Evolutionary conservation across 345 rosid genomes (phyloP), one percentile per base, ranked within the genome.

Genomic region (Ceriops zippeliana): DNA sequence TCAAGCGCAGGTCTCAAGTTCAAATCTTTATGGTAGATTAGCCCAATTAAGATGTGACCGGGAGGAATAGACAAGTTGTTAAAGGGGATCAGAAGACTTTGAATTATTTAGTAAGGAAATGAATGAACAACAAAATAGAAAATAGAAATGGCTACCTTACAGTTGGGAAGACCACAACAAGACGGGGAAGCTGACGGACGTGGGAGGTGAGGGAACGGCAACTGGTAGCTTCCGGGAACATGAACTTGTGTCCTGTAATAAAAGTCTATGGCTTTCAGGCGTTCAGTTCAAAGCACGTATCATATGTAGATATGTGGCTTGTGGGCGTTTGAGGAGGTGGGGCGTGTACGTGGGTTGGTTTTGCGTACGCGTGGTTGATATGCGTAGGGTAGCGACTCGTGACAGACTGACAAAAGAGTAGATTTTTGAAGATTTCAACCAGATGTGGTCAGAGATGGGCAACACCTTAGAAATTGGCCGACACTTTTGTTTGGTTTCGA

Each of bases 371-470:
- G 35, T 42, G 49, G 49, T 42, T 42, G 49, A 11, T 42, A 42
- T 15, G 13, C 16, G 16, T 13, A 4, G 2, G 5, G 19, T 42
- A 3, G 0, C 3, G 49, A 42, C 47, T 9, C 6, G 46, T 38
- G 47, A 38, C 47, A 38, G 46, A 1, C 49, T 3, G 5, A 11
- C 49, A 2, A 5, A 30, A 2, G 49, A 30, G 66, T 28, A 64
- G 58, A 37, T 46, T 46, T 42, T 63, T 42, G 19, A 62, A 38
- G 51, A 22, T 49, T 52, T 63, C 67, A 46, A 32, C 30, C 9
- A 49, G 9, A 32, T 51, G 38, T 51, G 68, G 57, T 62, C 66
- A 49, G 57, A 64, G 49, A 24, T 28, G 20, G 49, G 49, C 49
- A 2, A 38, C 42, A 7, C 42, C 8, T 7, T 24, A 24, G 26